Evolutionary conservation across 2,329 filamentous ascomycete genomes (phyloP).

Genomic region (Calcarisporium arbuscula): DNA sequence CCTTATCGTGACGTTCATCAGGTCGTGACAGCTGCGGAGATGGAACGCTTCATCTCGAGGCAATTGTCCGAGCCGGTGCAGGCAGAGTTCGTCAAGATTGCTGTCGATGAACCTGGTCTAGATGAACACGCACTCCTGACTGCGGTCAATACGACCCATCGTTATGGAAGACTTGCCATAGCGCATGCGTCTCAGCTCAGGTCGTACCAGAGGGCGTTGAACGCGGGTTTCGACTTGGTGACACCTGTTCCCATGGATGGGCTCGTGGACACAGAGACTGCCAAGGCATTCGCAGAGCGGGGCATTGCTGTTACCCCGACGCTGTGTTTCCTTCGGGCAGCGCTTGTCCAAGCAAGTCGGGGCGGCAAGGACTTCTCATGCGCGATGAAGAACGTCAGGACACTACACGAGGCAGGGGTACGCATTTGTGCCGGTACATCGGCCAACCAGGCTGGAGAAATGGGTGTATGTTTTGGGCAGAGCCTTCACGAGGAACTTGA

Average conservation of each 20-base stretch:
- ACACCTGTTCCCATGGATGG: slow-evolving; percentile 21
- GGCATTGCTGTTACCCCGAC: slow-evolving; percentile 21
- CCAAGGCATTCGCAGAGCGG: too few species aligned
- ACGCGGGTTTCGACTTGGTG: slow-evolving; percentile 20
- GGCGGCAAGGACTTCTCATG: slow-evolving; percentile 13
- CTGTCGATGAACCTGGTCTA: slow-evolving; percentile 14
- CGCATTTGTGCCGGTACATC: slow-evolving; percentile 25
- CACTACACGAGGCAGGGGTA: slow-evolving; percentile 19
- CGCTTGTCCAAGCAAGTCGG: background rate
- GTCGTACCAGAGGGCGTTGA: slow-evolving; percentile 18
- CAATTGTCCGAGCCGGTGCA: too few species aligned
- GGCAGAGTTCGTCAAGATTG: too few species aligned
- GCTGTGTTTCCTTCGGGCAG: slow-evolving; percentile 13
- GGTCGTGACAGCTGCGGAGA: too few species aligned
- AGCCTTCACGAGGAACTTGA: slow-evolving; percentile 17
- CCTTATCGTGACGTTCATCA: too few species aligned
- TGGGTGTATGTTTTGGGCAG: slow-evolving; percentile 11
- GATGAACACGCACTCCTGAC: slow-evolving; percentile 15
- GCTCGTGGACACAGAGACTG: slow-evolving; percentile 14
- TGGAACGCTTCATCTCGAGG: too few species aligned
- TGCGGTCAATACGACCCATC: slow-evolving; percentile 15
- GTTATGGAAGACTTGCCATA: slow-evolving; percentile 17
- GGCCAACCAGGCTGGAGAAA: slow-evolving; percentile 11
- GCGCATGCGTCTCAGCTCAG: slow-evolving; percentile 19
- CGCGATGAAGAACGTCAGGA: slow-evolving; percentile 17